Evolutionary conservation across 1,284 basidiomycete species (phyloP), one percentile per base, ranked within the genome.

Genomic region (Psilocybe mexicana): DNA sequence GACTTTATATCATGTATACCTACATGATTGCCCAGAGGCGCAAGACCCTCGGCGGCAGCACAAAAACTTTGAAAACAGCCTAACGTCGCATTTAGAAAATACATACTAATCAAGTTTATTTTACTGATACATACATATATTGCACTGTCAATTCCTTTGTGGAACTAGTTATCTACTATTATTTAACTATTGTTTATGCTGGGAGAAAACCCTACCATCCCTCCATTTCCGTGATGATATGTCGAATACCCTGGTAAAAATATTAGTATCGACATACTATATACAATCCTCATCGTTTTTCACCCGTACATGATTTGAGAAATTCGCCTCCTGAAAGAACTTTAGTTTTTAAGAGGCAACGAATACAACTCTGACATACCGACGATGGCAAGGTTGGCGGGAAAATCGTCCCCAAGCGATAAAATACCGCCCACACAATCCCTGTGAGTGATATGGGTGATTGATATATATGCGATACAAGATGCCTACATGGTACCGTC

Each of bases 1-100:
- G 86, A 4, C 77, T 97, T 54, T 96, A 94, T 71, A 78, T 92
- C 60, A 84, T 97, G 81, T 95, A 93, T 76, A 89, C 87, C 10
- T 84, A 97, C 74, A 97, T 97, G 94, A 87, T 94, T 52, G 80
- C 76, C 59, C 93, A 94, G 72, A 80, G 94, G 55, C 80, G 85
- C 62, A 94, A 90, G 75, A 85, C 93, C 2, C 77, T 94, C 54
- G 67, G 62, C 43, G 69, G 61, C 58, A 52, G 36, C 18, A 50
- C 52, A 38, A 63, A 63, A 33, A 70, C 65, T 23, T 40, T 62
- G 30, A 70, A 70, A 55, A 57, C 60, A 12, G 65, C 66, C 38
- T 72, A 58, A 65, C 33, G 28, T 23, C 8, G 26, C 24, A 18
- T 18, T 26, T 8, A 33, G 8, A 33, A 35, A 26, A 42, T 12